These are phyloP conservation scores for Balakata baccata DNA, from an alignment of 345 rosid species.

Conservation along the genomic window DNA sequence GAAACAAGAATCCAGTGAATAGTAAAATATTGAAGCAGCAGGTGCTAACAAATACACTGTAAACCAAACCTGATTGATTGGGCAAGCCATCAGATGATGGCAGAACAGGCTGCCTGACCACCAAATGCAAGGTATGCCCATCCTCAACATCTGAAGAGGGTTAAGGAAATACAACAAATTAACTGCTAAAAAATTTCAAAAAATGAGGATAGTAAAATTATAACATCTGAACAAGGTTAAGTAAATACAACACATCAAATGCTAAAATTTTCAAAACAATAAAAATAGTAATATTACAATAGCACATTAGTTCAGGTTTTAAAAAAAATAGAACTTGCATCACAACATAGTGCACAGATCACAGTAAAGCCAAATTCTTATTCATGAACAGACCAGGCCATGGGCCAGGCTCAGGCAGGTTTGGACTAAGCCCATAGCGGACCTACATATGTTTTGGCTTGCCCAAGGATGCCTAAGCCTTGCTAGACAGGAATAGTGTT, in stretches of 20 bases:
- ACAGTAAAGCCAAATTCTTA: not conserved
- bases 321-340: not conserved
- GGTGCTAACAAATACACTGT: not conserved
- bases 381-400: no score
- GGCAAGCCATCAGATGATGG: constrained; percentile 44
- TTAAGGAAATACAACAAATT: constrained; percentile 33
- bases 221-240: no score
- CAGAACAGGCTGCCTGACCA: constrained; percentile 64
- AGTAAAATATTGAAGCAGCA: not conserved
- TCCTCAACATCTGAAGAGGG: constrained; percentile 68
- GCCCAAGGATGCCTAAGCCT: no score
- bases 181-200: not conserved
- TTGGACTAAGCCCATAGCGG: no score
- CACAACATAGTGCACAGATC: not conserved
- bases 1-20: not conserved
- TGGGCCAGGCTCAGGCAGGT: no score
- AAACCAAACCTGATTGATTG: constrained; percentile 46
- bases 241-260: no score
- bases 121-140: constrained; percentile 80
- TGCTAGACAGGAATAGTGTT: no score
- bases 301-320: not conserved
- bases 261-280: no score
- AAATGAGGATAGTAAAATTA: not conserved
- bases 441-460: no score
- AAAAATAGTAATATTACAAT: no score